Conservation (phyloP, 176 grass and related monocot genomes). For the Triticum monococcum region DNA sequence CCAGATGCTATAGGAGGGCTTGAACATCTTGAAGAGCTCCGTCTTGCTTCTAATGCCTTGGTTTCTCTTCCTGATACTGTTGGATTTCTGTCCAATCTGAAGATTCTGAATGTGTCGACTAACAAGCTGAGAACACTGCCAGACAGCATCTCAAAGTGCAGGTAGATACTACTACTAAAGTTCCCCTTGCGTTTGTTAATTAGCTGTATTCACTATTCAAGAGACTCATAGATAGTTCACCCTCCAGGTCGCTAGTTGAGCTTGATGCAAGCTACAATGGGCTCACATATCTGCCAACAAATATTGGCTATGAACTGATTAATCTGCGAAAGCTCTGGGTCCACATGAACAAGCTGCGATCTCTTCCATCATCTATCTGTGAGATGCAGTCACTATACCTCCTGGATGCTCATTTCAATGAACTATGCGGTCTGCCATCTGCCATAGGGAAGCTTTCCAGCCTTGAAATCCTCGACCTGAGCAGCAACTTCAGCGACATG, state of each 20-base stretch:
- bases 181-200: conserved; percentile 1
- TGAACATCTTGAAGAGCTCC: conserved; percentile 71
- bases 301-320: conserved; percentile 77
- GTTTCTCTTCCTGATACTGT: conserved; percentile 80
- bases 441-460: conserved; percentile 71
- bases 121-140: conserved; percentile 86
- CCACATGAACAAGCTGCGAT: conserved; percentile 85
- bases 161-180: conserved; percentile 47
- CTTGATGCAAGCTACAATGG: conserved; percentile 80
- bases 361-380: conserved; percentile 75
- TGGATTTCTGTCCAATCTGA: conserved; percentile 71
- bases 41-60: conserved; percentile 57
- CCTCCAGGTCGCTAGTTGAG: conserved; percentile 77
- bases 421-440: conserved; percentile 69
- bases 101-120: conserved; percentile 80
- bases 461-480: conserved; percentile 78
- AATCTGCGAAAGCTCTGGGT: conserved; percentile 64
- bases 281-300: conserved; percentile 83
- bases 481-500: conserved; percentile 89
- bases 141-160: conserved; percentile 96
- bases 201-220: background rate
- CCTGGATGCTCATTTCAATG: conserved; percentile 92
- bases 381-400: conserved; percentile 65
- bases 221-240: conserved; percentile 9
- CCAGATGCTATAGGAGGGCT: conserved; percentile 84